Conservation (phyloP, 768 basidiomycete species). For the Psilocybe subaeruginosa region DNA sequence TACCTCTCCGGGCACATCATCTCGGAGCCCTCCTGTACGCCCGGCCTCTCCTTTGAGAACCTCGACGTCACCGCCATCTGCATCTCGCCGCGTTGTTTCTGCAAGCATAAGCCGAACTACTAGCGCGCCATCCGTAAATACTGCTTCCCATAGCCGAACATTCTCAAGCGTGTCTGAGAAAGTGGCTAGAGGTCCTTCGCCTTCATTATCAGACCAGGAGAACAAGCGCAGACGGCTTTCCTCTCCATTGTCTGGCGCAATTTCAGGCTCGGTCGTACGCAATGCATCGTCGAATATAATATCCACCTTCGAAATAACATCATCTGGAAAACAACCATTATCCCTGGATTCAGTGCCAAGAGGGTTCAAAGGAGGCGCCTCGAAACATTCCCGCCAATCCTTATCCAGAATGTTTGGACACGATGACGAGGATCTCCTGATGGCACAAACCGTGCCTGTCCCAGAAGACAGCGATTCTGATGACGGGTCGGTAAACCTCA, state of each 20-base stretch:
- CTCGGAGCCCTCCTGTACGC: slow-evolving; percentile 37
- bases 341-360: slow-evolving; percentile 23
- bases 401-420: slow-evolving; percentile 40
- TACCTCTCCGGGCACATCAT: slow-evolving; percentile 44
- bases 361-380: slow-evolving; percentile 26
- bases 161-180: slow-evolving; percentile 37
- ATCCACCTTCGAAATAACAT: slow-evolving; percentile 39
- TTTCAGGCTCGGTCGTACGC: slow-evolving; percentile 38
- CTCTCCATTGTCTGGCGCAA: slow-evolving; percentile 44
- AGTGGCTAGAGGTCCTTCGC: slow-evolving; percentile 35
- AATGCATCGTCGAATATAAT: slow-evolving; percentile 36
- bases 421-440: slow-evolving; percentile 65
- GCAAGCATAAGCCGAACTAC: slow-evolving; percentile 46
- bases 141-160: slow-evolving; percentile 40
- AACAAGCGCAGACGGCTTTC: slow-evolving; percentile 47
- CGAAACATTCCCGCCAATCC: slow-evolving; percentile 45
- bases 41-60: slow-evolving; percentile 54
- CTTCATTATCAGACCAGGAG: slow-evolving; percentile 41
- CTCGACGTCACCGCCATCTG: slow-evolving; percentile 49
- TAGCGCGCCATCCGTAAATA: slow-evolving; percentile 33
- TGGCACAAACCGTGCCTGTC: slow-evolving; percentile 74
- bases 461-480: slow-evolving; percentile 78
- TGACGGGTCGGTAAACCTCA: slow-evolving; percentile 59
- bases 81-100: slow-evolving; percentile 44
- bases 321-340: slow-evolving; percentile 28